phyloP scores from a whole-genome alignment of 192 early-diverging fungal genomes.

The Coemansia erecta region DNA sequence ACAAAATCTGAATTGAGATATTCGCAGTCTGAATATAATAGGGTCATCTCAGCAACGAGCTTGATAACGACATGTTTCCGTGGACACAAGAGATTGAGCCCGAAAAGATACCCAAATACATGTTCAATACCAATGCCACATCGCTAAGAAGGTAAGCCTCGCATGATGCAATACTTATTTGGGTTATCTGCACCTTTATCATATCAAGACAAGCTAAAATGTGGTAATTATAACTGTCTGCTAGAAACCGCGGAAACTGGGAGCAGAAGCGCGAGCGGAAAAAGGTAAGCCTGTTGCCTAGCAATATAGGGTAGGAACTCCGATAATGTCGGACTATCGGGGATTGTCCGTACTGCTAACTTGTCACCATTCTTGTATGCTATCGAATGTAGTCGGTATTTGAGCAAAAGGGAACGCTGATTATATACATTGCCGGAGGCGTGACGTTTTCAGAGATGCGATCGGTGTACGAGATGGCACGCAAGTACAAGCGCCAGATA shows the following conservation, averaged over 20 bases:
- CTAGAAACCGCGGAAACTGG: conserved; percentile 8
- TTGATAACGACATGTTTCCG: conserved; percentile 32
- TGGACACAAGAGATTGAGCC: conserved; percentile 32
- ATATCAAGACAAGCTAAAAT: neutral
- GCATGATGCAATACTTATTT: neutral
- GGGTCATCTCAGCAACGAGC: conserved; percentile 18
- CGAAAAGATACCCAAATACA: conserved; percentile 25
- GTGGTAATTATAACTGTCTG: no score
- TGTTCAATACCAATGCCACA: conserved; percentile 26
- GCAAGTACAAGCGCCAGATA: conserved; percentile 36
- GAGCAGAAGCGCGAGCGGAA: neutral
- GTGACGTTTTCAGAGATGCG: conserved; percentile 53
- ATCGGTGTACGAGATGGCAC: conserved; percentile 47
- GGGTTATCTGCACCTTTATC: neutral
- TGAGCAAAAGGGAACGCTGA: conserved; percentile 23
- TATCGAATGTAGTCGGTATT: neutral
- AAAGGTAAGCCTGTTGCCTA: neutral
- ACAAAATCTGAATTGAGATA: no score
- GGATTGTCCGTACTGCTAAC: neutral
- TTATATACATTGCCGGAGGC: conserved; percentile 53
- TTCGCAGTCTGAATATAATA: no score
- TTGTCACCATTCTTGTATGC: neutral
- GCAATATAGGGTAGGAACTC: neutral
- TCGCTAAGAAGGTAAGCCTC: conserved; percentile 40
- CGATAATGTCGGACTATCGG: no score